phyloP scores from a whole-genome alignment of 2,329 filamentous ascomycete species.

The Paracoccidioides brasiliensis region DNA sequence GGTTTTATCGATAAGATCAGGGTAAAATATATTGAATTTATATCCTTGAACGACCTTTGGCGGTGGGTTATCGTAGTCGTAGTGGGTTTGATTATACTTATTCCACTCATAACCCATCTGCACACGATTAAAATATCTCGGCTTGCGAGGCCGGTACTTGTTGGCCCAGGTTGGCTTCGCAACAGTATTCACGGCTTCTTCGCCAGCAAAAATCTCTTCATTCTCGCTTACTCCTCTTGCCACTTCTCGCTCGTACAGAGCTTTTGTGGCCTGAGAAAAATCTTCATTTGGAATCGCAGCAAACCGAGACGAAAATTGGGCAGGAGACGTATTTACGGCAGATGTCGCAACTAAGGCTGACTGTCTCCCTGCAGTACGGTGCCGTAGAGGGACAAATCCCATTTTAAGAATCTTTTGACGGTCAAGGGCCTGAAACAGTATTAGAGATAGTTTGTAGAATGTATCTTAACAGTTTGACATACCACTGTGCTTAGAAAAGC shows the following conservation, averaged over 20 bases:
- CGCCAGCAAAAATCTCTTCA: slow-evolving; percentile 87
- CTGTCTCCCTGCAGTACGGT: slow-evolving; percentile 26
- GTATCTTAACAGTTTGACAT: slow-evolving; percentile 15
- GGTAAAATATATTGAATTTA: slow-evolving; percentile 99
- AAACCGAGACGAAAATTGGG: slow-evolving; percentile 53
- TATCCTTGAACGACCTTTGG: slow-evolving; percentile 98
- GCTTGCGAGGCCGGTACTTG: slow-evolving; percentile 81
- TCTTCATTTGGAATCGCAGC: slow-evolving; percentile 59
- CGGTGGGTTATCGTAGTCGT: slow-evolving; percentile 94
- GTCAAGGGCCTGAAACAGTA: slow-evolving; percentile 34
- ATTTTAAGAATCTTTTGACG: slow-evolving; percentile 49
- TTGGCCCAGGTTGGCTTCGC: slow-evolving; percentile 64
- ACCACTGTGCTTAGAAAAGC: slow-evolving; percentile 45
- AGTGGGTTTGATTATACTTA: slow-evolving; percentile 99
- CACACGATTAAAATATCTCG: slow-evolving; percentile 92
- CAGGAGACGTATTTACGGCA: slow-evolving; percentile 32
- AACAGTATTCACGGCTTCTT: slow-evolving; percentile 59
- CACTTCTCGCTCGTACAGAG: slow-evolving; percentile 82
- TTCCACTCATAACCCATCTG: slow-evolving; percentile 99
- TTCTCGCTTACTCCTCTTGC: slow-evolving; percentile 84
- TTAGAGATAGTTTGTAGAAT: slow-evolving; percentile 4
- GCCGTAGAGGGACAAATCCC: slow-evolving; percentile 53
- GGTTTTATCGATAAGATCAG: slow-evolving; percentile 85
- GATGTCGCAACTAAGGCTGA: slow-evolving; percentile 21
- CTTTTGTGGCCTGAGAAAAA: slow-evolving; percentile 75